phyloP scores from a whole-genome alignment of 331 rosid species.

The Cydonia oblonga region DNA sequence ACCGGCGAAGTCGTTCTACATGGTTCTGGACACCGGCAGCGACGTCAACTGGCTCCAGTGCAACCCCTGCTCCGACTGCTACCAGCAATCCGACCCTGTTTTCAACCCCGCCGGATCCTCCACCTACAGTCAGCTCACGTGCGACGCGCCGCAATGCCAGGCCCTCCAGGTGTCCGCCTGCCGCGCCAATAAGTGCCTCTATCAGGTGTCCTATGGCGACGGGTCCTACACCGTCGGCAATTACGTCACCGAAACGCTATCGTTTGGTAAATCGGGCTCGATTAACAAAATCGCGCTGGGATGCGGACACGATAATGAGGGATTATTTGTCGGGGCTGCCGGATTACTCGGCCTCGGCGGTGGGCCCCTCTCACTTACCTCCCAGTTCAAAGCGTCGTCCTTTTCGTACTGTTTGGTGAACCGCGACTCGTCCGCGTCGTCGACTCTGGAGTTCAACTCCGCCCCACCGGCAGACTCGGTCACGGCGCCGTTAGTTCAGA shows the following conservation, averaged over 20 bases:
- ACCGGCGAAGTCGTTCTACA: conserved; percentile 49
- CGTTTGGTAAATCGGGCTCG: conserved; percentile 51
- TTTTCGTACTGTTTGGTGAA: conserved; percentile 77
- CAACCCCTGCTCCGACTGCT: conserved; percentile 73
- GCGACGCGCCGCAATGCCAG: conserved; percentile 42
- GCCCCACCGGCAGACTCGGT: conserved; percentile 51
- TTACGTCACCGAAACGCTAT: conserved; percentile 46
- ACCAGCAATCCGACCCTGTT: conserved; percentile 75
- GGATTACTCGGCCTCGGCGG: conserved; percentile 85
- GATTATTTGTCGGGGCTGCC: conserved; percentile 63
- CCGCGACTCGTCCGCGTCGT: conserved; percentile 58
- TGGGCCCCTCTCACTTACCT: conserved; percentile 44
- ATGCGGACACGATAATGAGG: conserved; percentile 82
- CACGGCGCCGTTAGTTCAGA: conserved; percentile 28
- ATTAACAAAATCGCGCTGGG: conserved; percentile 43
- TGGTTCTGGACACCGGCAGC: conserved; percentile 85
- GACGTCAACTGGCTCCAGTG: conserved; percentile 92
- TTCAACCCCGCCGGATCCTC: conserved; percentile 53
- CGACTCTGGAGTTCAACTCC: conserved; percentile 84
- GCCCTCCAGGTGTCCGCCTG: conserved; percentile 39
- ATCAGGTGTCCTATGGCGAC: conserved; percentile 79
- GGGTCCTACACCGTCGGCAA: conserved; percentile 83
- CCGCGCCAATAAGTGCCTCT: conserved; percentile 35
- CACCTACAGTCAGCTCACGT: conserved; percentile 37
- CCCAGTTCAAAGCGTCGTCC: conserved; percentile 60